Evolutionary conservation across 768 basidiomycete species (phyloP).

Genomic region (Floccularia luteovirens): DNA sequence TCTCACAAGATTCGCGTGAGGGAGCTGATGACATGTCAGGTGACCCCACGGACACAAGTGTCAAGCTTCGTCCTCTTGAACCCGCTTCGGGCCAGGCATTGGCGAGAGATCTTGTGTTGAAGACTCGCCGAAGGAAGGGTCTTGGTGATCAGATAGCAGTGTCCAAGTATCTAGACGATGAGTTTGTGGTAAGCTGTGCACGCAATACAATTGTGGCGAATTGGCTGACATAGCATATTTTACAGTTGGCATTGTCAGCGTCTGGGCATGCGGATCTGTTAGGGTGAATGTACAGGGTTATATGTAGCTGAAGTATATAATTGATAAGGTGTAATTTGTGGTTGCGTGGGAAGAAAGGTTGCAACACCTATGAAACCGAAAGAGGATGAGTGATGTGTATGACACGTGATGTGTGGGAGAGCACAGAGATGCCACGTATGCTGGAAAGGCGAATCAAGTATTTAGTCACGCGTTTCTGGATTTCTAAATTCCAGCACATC

Average conservation of each 20-base stretch:
- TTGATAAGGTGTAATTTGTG: too few relatives aligned
- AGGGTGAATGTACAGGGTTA: too few relatives aligned
- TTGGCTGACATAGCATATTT: constrained; percentile 4
- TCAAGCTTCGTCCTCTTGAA: constrained; percentile 93
- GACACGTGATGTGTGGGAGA: constrained; percentile 35
- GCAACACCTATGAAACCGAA: too few relatives aligned
- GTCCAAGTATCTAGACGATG: constrained; percentile 95
- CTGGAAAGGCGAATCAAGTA: constrained; percentile 16
- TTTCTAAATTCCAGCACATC: constrained; percentile 18
- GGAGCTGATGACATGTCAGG: constrained; percentile 35
- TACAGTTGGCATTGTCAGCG: constrained; percentile 84
- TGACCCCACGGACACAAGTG: constrained; percentile 96
- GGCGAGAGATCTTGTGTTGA: constrained; percentile 90
- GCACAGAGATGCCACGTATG: constrained; percentile 35
- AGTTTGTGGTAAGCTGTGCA: constrained; percentile 71
- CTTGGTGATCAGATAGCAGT: constrained; percentile 96
- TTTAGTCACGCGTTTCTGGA: constrained; percentile 19
- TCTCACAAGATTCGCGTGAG: constrained; percentile 16
- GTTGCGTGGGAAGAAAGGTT: too few relatives aligned
- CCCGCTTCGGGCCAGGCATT: constrained; percentile 95
- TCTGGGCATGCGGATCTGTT: constrained; percentile 94
- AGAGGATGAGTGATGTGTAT: constrained; percentile 7
- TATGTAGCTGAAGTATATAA: too few relatives aligned
- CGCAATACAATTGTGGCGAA: background rate
- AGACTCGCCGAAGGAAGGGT: constrained; percentile 94